These are phyloP conservation scores for Tricholoma terreum DNA, from an alignment of 768 basidiomycete species.

Conservation along the genomic window DNA sequence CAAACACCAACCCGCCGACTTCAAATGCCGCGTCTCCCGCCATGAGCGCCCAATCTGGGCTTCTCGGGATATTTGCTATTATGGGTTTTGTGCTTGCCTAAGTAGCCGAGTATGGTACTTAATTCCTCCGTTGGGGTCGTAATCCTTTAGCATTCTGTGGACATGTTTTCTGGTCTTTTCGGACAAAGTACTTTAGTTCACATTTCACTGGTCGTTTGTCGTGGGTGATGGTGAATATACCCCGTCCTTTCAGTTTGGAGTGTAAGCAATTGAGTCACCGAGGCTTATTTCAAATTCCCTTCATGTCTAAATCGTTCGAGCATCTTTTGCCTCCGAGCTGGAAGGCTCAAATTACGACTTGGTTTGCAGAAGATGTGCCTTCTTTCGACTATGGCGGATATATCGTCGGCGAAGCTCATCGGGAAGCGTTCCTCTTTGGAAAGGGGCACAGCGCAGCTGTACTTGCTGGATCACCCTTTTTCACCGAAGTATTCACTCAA, in stretches of 20 bases:
- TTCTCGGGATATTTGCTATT: slow-evolving; percentile 27
- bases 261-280: background rate
- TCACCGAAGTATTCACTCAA: slow-evolving; percentile 87
- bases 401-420: slow-evolving; percentile 87
- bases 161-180: background rate
- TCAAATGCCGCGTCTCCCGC: slow-evolving; percentile 19
- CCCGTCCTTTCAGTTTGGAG: background rate
- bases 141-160: background rate
- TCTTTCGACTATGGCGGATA: slow-evolving; percentile 97
- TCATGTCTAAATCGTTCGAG: slow-evolving; percentile 39
- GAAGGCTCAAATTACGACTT: slow-evolving; percentile 74
- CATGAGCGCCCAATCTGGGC: slow-evolving; percentile 18
- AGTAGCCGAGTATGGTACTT: background rate
- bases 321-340: slow-evolving; percentile 93
- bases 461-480: slow-evolving; percentile 93
- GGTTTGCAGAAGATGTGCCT: slow-evolving; percentile 93
- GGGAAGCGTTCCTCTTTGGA: slow-evolving; percentile 86
- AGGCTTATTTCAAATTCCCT: background rate
- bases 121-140: background rate
- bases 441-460: slow-evolving; percentile 80
- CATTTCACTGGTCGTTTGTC: background rate
- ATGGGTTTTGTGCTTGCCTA: slow-evolving; percentile 15
- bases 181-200: background rate
- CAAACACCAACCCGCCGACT: slow-evolving; percentile 17
- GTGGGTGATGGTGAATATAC: background rate